Base-by-base conservation (phyloP, 78 protist genomes). In the Bigelowiella natans region DNA sequence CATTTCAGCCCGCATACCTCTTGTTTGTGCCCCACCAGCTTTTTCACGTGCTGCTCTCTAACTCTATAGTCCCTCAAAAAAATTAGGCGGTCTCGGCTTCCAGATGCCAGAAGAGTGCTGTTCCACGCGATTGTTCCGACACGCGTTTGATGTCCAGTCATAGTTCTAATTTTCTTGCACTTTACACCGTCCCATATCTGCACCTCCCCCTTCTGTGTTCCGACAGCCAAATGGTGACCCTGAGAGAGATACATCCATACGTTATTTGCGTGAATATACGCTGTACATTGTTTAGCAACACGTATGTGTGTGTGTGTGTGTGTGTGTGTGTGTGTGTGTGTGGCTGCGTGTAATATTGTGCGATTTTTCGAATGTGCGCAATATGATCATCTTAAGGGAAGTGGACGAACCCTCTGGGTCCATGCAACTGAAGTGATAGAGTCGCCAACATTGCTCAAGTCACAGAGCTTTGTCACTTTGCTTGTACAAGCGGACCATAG, bases 1-100 rank as follows among this genome's bases (percentile, higher is more conserved):
- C 94, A 92, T n/a, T 37, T 37, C 29, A 92, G 39, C 18, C 94
- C 94, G 83, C 94, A 92, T 28, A 92, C 94, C 37, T 92, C 94
- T 40, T 92, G 94, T 31, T 83, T 89, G 85, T 92, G 94, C 11
- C 89, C 64, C 7, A 83, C 0, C 40, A 39, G 31, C 31, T 26
- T 39, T 40, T 31, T 30, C 18, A 26, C n/a, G 31, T 18, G 37
- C 0, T 90, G 94, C 3, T 93, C 73, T 30, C 82, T 31, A 2
- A 82, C 3, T 36, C 90, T 36, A n/a, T n/a, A 31, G 83, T 88
- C 85, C 1, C 83, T 51, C 90, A 88, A 40, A 37, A 7, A 26
- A 85, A 1, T 40, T 51, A 28, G 18, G 34, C 84, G 3, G 87
- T 30, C 39, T 86, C 94, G 36, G 0, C 63, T 18, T 40, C 95